These are phyloP conservation scores for Zymoseptoria crescenta DNA, from an alignment of 2,329 filamentous ascomycete species.

Conservation along the genomic window DNA sequence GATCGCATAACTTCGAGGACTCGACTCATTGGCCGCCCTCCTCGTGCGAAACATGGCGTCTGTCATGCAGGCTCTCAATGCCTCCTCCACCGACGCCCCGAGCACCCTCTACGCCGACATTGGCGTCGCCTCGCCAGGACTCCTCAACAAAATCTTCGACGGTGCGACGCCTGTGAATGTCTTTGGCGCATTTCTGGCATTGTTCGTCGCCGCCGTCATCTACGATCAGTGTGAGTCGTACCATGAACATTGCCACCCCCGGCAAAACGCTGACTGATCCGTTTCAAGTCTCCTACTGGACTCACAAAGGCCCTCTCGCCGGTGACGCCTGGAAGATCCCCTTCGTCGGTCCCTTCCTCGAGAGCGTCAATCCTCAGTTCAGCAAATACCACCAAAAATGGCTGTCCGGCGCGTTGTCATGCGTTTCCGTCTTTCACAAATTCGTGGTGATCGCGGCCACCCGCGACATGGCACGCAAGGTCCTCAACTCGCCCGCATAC, in stretches of 20 bases:
- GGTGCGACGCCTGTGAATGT: slow-evolving; percentile 44
- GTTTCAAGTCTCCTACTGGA: slow-evolving; percentile 39
- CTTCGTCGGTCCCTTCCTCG: slow-evolving; percentile 79
- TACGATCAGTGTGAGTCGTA: slow-evolving; percentile 79
- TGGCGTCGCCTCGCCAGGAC: slow-evolving; percentile 47
- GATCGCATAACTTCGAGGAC: not conserved
- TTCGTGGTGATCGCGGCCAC: slow-evolving; percentile 96
- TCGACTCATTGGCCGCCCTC: not conserved
- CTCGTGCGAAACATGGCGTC: slow-evolving; percentile 20
- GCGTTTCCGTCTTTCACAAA: slow-evolving; percentile 99
- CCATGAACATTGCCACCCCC: slow-evolving; percentile 10
- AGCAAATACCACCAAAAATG: slow-evolving; percentile 88
- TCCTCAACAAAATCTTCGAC: slow-evolving; percentile 49
- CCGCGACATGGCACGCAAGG: slow-evolving; percentile 90
- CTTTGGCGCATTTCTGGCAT: slow-evolving; percentile 61
- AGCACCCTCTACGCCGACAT: slow-evolving; percentile 54
- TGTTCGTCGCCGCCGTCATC: slow-evolving; percentile 62
- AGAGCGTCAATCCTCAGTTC: slow-evolving; percentile 88
- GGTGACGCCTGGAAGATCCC: slow-evolving; percentile 43
- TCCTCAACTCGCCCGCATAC: slow-evolving; percentile 86
- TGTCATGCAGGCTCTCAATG: slow-evolving; percentile 28
- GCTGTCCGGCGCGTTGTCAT: slow-evolving; percentile 83
- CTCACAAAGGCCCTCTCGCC: slow-evolving; percentile 39
- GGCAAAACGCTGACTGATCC: slow-evolving; percentile 10
- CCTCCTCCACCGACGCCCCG: slow-evolving; percentile 21